These are phyloP conservation scores for Westerdykella ornata DNA, from an alignment of 2,329 filamentous ascomycete species.

Conservation along the genomic window DNA sequence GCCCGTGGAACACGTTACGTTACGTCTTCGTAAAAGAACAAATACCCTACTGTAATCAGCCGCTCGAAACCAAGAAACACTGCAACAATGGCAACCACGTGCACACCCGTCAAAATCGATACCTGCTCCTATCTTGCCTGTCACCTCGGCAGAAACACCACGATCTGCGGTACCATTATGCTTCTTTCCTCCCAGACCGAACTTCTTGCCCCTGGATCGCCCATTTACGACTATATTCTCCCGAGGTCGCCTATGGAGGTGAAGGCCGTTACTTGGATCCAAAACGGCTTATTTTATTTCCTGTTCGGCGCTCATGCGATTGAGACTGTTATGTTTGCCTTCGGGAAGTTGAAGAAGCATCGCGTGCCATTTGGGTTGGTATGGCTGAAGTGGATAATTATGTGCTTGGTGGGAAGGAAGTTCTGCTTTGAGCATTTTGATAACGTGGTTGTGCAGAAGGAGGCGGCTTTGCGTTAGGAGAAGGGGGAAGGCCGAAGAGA, in stretches of 20 bases:
- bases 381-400: conserved; percentile 22
- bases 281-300: conserved; percentile 20
- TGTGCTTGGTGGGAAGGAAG: conserved; percentile 20
- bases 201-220: conserved; percentile 16
- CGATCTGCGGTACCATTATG: conserved; percentile 21
- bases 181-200: conserved; percentile 13
- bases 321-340: conserved; percentile 17
- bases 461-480: background rate
- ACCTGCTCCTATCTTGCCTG: conserved; percentile 13
- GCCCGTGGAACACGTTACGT: too few relatives aligned
- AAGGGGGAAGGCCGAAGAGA: too few relatives aligned
- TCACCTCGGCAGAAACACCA: conserved; percentile 15
- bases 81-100: background rate
- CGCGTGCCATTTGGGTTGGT: conserved; percentile 11
- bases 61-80: too few relatives aligned
- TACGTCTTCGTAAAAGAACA: too few relatives aligned
- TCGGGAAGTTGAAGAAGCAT: conserved; percentile 9
- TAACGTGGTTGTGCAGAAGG: conserved; percentile 7
- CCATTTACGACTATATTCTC: conserved; percentile 12
- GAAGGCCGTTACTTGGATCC: conserved; percentile 15
- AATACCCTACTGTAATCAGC: too few relatives aligned
- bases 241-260: conserved; percentile 8
- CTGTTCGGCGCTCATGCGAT: conserved; percentile 18
- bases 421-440: conserved; percentile 22
- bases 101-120: conserved; percentile 4